Conservation (phyloP, 1,284 basidiomycete species). For the Pyrrhoderma noxium region DNA sequence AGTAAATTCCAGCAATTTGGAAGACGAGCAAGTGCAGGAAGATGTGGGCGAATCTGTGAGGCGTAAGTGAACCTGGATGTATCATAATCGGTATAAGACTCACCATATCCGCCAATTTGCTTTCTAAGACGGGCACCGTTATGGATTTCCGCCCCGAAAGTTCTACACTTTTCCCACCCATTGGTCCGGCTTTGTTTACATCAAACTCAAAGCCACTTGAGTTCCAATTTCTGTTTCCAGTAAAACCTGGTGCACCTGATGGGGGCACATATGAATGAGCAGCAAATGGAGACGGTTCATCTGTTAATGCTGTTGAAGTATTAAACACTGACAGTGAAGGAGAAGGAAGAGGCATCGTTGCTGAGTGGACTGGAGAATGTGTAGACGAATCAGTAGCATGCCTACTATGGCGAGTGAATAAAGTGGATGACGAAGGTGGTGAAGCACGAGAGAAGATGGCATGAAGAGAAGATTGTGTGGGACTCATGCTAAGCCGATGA, state of each 20-base stretch:
- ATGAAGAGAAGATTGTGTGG: slow-evolving; percentile 12
- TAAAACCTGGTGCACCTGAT: slow-evolving; percentile 74
- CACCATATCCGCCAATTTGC: slow-evolving; percentile 54
- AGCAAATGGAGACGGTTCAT: slow-evolving; percentile 44
- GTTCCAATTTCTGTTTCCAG: slow-evolving; percentile 53
- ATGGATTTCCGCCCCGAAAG: slow-evolving; percentile 46
- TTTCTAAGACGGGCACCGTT: slow-evolving; percentile 50
- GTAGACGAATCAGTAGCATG: neutral
- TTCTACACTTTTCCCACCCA: slow-evolving; percentile 37
- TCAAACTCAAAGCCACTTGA: slow-evolving; percentile 35
- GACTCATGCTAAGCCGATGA: slow-evolving; percentile 2
- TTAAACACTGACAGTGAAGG: neutral
- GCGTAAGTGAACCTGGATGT: neutral
- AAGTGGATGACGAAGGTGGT: neutral
- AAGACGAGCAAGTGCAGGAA: slow-evolving; percentile 79
- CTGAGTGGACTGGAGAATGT: slow-evolving; percentile 9
- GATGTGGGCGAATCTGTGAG: slow-evolving; percentile 55
- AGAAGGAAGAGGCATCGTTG: slow-evolving; percentile 12
- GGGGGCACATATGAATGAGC: slow-evolving; percentile 54
- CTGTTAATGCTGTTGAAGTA: neutral
- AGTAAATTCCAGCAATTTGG: slow-evolving; percentile 78
- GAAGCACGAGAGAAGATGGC: slow-evolving; percentile 9
- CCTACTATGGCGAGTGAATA: neutral
- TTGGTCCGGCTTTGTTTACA: slow-evolving; percentile 18
- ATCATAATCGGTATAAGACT: slow-evolving; percentile 22